Evolutionary conservation across 768 basidiomycete genomes (phyloP).

Genomic region (Boletellus ananiceps): DNA sequence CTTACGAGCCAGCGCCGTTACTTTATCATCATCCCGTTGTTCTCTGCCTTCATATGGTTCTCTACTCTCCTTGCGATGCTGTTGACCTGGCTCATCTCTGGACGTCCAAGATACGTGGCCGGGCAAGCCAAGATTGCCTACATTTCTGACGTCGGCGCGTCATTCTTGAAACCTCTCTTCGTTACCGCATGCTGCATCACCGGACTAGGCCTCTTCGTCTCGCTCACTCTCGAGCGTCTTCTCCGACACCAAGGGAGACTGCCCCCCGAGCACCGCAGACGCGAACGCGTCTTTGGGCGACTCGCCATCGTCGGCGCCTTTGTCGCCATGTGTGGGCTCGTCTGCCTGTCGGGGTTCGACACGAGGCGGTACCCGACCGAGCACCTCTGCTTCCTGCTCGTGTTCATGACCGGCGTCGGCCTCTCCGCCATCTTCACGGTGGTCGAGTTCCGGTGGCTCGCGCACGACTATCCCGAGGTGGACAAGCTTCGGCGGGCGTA

Average conservation of each 20-base stretch:
- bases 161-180: conserved; percentile 70
- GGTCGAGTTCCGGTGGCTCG: conserved; percentile 65
- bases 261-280: conserved; percentile 50
- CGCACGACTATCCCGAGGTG: conserved; percentile 46
- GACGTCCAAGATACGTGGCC: conserved; percentile 46
- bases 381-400: conserved; percentile 60
- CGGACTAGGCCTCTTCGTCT: conserved; percentile 54
- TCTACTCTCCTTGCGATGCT: conserved; percentile 67
- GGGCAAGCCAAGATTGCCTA: conserved; percentile 59
- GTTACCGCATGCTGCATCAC: conserved; percentile 62
- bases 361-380: conserved; percentile 46
- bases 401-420: conserved; percentile 70
- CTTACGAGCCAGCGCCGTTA: conserved; percentile 41
- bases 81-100: conserved; percentile 65
- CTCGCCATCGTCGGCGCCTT: conserved; percentile 60
- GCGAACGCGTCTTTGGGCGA: conserved; percentile 50
- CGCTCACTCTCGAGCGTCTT: conserved; percentile 56
- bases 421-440: conserved; percentile 73
- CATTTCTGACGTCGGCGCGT: conserved; percentile 77
- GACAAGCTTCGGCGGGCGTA: conserved; percentile 51
- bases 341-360: conserved; percentile 69
- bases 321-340: conserved; percentile 61
- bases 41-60: conserved; percentile 64
- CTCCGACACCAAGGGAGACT: conserved; percentile 66
- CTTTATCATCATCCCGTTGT: conserved; percentile 61